Base-by-base conservation (phyloP, 768 basidiomycete genomes). In the Boletus patriciae region DNA sequence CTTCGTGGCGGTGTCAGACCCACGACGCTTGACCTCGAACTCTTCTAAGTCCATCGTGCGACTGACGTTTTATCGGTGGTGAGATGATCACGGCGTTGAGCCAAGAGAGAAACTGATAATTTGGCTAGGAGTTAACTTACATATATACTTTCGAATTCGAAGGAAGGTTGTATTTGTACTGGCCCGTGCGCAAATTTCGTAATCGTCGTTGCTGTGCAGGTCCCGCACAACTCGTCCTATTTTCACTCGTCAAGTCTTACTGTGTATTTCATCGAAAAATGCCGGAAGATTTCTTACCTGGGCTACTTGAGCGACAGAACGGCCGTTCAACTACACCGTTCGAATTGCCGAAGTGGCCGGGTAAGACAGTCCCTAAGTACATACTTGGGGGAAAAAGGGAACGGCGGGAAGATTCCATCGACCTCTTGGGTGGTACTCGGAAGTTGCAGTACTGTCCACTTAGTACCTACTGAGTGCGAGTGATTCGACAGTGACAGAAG, bases 1-100 rank as follows among this genome's bases (percentile, higher is more conserved):
- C 5, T 23, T 49, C 31, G 42, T 21, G 31, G 29, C 11, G 12
- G n/a, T 16, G 38, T 43, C 46, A 31, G 51, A 19, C 25, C 27
- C 15, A 29, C 57, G 57, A 47, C 25, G 60, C 41, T 52, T 41
- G 38, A 68, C 49, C 46, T 77, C 73, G 50, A 78, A 76, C 34
- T 69, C 71, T 61, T 77, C 77, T 5, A 76, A 55, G 62, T 78
- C 77, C 75, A 78, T 78, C 23, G 45, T 55, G 25, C 21, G 21
- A 12, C 3, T 21, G 12, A 19, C 3, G 46, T 21, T 27, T 27
- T 25, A 34, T 55, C 27, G 18, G 36, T 29, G 29, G 23, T 36
- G 29, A 44, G 51, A 50, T 37, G 46, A 10, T 46, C 23, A 10
- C 15, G 19, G 41, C 41, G 18, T 18, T 43, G 34, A 59, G 12